phyloP scores from a whole-genome alignment of 129 eudicot genomes.

The Lactuca sativa region DNA sequence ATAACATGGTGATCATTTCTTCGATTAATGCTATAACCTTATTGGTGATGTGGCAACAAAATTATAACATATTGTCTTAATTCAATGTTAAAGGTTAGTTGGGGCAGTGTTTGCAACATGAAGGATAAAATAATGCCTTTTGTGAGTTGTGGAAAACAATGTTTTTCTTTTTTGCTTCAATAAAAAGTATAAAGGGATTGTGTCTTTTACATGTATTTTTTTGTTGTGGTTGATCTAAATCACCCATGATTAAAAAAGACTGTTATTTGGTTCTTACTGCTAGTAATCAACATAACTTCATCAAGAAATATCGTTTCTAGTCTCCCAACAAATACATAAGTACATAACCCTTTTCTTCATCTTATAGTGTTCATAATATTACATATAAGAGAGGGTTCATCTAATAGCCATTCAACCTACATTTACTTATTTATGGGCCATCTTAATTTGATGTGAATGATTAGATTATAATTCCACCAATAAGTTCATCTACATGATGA shows the following conservation, averaged over 20 bases:
- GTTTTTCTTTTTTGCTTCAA: too few relatives aligned
- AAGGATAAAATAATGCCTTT: too few relatives aligned
- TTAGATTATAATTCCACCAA: background rate
- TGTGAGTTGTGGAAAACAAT: too few relatives aligned
- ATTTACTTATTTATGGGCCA: background rate
- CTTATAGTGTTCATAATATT: background rate
- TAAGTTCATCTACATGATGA: background rate
- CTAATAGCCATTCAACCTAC: background rate
- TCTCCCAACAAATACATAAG: background rate
- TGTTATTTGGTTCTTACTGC: background rate
- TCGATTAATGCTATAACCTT: too few relatives aligned
- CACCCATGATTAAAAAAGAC: background rate
- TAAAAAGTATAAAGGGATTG: too few relatives aligned
- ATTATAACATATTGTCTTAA: too few relatives aligned
- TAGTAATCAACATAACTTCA: background rate
- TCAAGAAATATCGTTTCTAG: background rate
- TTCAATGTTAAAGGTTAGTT: too few relatives aligned
- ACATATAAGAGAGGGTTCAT: background rate
- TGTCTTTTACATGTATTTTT: too few relatives aligned
- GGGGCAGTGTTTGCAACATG: too few relatives aligned
- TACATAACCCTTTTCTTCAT: background rate
- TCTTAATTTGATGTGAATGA: background rate
- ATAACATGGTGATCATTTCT: too few relatives aligned
- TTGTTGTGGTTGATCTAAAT: background rate
- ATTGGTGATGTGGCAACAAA: too few relatives aligned